phyloP scores from a whole-genome alignment of 352 stramenopile genomes.

The Pythium coloratum region DNA sequence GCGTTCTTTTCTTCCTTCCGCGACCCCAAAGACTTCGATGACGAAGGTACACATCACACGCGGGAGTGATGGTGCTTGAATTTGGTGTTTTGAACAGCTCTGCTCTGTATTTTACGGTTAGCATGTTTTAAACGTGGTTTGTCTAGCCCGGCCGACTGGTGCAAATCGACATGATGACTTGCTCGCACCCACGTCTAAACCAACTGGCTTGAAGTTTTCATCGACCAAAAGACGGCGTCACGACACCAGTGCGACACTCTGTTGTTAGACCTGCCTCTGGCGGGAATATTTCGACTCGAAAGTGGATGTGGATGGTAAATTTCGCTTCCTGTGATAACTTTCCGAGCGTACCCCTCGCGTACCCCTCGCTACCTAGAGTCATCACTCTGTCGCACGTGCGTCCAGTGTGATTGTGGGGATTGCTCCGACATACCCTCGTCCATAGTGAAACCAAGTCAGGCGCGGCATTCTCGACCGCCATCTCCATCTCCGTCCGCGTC shows the following conservation, averaged over 20 bases:
- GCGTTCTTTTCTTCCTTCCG: not conserved
- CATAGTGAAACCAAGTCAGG: not conserved
- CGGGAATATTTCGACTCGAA: not conserved
- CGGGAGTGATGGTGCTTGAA: slow-evolving; percentile 8
- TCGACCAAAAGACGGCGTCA: not conserved
- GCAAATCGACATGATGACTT: too few species aligned
- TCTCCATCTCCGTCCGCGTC: not conserved
- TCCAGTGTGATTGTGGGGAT: not conserved
- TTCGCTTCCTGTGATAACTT: not conserved
- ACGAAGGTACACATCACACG: not conserved
- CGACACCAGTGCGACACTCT: not conserved
- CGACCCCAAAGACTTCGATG: not conserved
- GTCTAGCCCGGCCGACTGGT: not conserved
- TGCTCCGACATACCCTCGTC: not conserved
- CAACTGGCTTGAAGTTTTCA: slow-evolving; percentile 4
- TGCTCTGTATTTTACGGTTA: not conserved
- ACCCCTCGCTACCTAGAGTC: not conserved
- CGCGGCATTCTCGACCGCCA: not conserved
- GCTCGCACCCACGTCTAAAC: not conserved
- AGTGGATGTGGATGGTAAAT: not conserved
- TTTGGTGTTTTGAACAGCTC: not conserved
- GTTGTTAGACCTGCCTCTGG: not conserved
- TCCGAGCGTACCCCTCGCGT: not conserved
- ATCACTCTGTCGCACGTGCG: slow-evolving; percentile 4
- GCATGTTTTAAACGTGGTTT: not conserved